These are phyloP conservation scores for Phytopythium cucurbitacearum DNA, from an alignment of 352 stramenopile species.

Conservation along the genomic window DNA sequence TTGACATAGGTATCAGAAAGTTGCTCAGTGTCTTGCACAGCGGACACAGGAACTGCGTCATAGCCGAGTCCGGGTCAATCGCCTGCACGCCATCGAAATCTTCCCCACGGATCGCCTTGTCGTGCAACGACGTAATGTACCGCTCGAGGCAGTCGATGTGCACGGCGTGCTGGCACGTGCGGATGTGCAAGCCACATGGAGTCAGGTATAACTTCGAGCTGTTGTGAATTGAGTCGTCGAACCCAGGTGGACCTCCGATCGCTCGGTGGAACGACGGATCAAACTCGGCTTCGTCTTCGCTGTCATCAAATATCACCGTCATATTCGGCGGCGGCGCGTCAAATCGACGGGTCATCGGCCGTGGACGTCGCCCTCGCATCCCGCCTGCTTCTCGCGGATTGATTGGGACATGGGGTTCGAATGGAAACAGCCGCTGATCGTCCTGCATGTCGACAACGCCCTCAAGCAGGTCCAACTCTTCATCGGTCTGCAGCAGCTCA, in stretches of 20 bases:
- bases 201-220: slow-evolving; percentile 72
- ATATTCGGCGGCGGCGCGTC: slow-evolving; percentile 25
- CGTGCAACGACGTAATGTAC: slow-evolving; percentile 82
- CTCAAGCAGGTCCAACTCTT: slow-evolving; percentile 67
- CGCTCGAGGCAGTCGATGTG: slow-evolving; percentile 85
- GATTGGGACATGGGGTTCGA: background rate
- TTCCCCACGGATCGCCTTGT: slow-evolving; percentile 85
- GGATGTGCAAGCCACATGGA: slow-evolving; percentile 76
- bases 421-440: slow-evolving; percentile 39
- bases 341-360: slow-evolving; percentile 17
- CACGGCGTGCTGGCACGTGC: slow-evolving; percentile 84
- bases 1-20: slow-evolving; percentile 81
- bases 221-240: slow-evolving; percentile 34
- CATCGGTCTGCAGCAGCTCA: slow-evolving; percentile 57
- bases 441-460: slow-evolving; percentile 62
- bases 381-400: background rate
- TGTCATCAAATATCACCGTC: slow-evolving; percentile 36
- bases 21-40: slow-evolving; percentile 92
- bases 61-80: slow-evolving; percentile 83
- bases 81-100: slow-evolving; percentile 87
- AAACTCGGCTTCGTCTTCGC: slow-evolving; percentile 46
- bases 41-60: slow-evolving; percentile 91
- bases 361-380: background rate
- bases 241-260: slow-evolving; percentile 29
- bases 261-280: slow-evolving; percentile 34